A percentile compares a stretch with the other conserved stretches of the same genome.
Evolutionary conservation across 352 stramenopile species (phyloP).

Genomic region (Phytophthora parvispora): DNA sequence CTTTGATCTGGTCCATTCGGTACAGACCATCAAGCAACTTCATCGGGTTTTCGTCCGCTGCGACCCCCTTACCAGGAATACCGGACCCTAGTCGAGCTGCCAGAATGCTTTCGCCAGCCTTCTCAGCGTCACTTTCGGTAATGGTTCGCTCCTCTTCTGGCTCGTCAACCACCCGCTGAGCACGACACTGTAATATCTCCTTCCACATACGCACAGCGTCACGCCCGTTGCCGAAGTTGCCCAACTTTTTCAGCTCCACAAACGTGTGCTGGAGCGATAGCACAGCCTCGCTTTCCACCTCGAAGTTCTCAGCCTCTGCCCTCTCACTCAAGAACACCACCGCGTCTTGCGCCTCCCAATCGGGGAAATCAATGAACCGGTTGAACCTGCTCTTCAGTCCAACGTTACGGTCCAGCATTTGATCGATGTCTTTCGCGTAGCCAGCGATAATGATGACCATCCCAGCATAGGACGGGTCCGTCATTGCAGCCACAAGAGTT

Average conservation of each 20-base stretch:
- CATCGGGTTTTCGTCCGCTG: constrained; percentile 55
- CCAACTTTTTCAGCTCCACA: constrained; percentile 67
- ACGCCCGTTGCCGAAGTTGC: constrained; percentile 93
- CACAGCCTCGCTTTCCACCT: constrained; percentile 73
- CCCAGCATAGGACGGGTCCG: constrained; percentile 77
- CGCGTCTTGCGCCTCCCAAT: constrained; percentile 90
- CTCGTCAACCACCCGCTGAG: constrained; percentile 59
- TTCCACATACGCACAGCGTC: constrained; percentile 86
- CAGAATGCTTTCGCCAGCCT: constrained; percentile 42
- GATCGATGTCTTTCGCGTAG: constrained; percentile 90
- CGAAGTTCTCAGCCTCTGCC: constrained; percentile 73
- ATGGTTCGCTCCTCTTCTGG: constrained; percentile 68
- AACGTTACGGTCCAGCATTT: constrained; percentile 91
- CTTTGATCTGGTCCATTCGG: constrained; percentile 67
- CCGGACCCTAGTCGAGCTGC: constrained; percentile 34
- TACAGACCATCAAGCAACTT: constrained; percentile 66
- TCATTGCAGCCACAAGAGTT: constrained; percentile 92
- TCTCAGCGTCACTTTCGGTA: constrained; percentile 50
- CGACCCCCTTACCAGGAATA: constrained; percentile 52
- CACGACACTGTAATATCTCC: constrained; percentile 35
- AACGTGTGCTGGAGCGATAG: constrained; percentile 66
- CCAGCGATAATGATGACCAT: constrained; percentile 94
- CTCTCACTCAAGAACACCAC: constrained; percentile 68
- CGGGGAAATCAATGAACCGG: constrained; percentile 89
- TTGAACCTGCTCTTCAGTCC: constrained; percentile 94